phyloP scores from a whole-genome alignment of 1,139 yeast genomes.

The Hyphopichia fennica region DNA sequence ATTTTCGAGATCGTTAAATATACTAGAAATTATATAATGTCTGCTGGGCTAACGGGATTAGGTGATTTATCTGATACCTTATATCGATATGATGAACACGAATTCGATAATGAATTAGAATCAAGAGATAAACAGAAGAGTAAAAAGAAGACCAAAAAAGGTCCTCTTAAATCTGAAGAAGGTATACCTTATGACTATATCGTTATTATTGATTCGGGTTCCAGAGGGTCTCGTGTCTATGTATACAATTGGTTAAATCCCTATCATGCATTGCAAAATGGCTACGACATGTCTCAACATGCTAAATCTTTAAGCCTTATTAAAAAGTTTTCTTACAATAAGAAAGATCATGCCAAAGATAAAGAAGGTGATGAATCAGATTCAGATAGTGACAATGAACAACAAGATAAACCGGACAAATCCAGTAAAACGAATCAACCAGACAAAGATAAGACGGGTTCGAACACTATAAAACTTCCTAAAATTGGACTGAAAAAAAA shows the following conservation, averaged over 20 bases:
- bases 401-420: neutral
- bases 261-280: slow-evolving; percentile 26
- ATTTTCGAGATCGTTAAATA: too few relatives aligned
- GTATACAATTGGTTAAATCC: slow-evolving; percentile 70
- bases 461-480: slow-evolving; percentile 28
- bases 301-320: slow-evolving; percentile 13
- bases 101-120: neutral
- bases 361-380: slow-evolving; percentile 16
- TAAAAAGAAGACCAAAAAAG: slow-evolving; percentile 13
- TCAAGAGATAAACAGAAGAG: slow-evolving; percentile 6
- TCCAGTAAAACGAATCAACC: neutral
- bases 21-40: too few relatives aligned
- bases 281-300: slow-evolving; percentile 15
- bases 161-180: slow-evolving; percentile 32
- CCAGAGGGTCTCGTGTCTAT: slow-evolving; percentile 75
- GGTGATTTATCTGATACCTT: too few relatives aligned
- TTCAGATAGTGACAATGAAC: slow-evolving; percentile 14
- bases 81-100: too few relatives aligned
- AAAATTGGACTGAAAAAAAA: slow-evolving; percentile 42
- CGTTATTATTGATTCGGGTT: slow-evolving; percentile 79
- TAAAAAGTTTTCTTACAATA: slow-evolving; percentile 8
- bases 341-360: slow-evolving; percentile 2
- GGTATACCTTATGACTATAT: slow-evolving; percentile 64
- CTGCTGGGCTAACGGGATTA: too few relatives aligned
- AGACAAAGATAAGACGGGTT: neutral